Base-by-base conservation (phyloP, 257 asterid genomes). In the Thymus mandschuricus region DNA sequence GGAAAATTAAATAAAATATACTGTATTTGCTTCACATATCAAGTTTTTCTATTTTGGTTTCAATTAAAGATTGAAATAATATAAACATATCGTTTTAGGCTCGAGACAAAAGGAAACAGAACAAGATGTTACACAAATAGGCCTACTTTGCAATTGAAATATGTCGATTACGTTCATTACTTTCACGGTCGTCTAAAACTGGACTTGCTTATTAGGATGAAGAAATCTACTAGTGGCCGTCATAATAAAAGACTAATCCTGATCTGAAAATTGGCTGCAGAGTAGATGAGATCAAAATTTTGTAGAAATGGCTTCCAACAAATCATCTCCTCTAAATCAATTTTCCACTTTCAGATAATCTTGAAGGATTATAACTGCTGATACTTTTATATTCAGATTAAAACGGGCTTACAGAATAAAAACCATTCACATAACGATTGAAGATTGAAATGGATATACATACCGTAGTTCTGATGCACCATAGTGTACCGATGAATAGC, bases 401-500 rank as follows among this genome's bases (percentile, higher is more conserved):
- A 33, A 13, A 59, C 31, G 34, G 44, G 40, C 27, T 31, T 43
- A 43, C 21, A 57, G 2, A 66, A 60, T 5, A 66, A 31, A 44
- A 6, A 12, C 34, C 15, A 62, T 56, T 56, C 64, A 58, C 69
- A 44, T 46, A 13, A 41, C 44, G 21, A 45, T 11, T 51, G 35
- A 69, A 74, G 30, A 45, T 44, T 52, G 67, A 60, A 54, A 72
- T 5, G 62, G 56, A 70, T 52, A 29, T 46, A 56, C 81, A 30
- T 85, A 85, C 90, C 90, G 34, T 80, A 89, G 84, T 94, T 94
- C 77, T 94, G 98, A 60, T 57, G 89, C 73, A 94, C 96, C 81
- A 43, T 81, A 8, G 96, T 88, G 86, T 84, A 95, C 87, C 80
- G 83, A 71, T 72, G 81, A 57, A 95, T 82, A 80, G 96, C 96